These are phyloP conservation scores for Quercus berberidifolia DNA, from an alignment of 306 rosid species.

Conservation along the genomic window DNA sequence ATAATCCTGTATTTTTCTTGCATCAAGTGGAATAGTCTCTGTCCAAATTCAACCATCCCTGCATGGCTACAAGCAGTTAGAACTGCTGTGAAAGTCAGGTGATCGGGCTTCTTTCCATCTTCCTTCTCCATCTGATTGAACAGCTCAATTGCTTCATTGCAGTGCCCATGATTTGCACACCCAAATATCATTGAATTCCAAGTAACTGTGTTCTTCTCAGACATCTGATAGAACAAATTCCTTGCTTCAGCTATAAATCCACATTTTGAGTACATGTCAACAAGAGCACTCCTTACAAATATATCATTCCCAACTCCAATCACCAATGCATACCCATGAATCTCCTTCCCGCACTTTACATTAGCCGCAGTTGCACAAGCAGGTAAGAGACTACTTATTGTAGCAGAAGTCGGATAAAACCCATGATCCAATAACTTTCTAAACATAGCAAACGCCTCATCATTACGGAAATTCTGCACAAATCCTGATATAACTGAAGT, in stretches of 20 bases:
- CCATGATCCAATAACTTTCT: constrained; percentile 54
- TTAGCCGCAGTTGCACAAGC: constrained; percentile 68
- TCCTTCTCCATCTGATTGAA: constrained; percentile 62
- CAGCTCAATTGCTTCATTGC: constrained; percentile 65
- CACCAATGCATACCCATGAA: constrained; percentile 58
- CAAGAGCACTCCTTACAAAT: constrained; percentile 77
- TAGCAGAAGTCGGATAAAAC: constrained; percentile 68
- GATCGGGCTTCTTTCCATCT: constrained; percentile 50
- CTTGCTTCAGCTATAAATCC: constrained; percentile 70
- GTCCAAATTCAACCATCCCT: constrained; percentile 62
- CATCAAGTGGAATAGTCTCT: constrained; percentile 60
- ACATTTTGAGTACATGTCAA: constrained; percentile 91
- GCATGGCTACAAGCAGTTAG: constrained; percentile 79
- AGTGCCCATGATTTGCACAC: constrained; percentile 74
- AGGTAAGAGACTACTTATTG: constrained; percentile 72
- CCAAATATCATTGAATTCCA: constrained; percentile 93
- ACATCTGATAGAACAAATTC: constrained; percentile 53
- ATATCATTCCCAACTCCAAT: constrained; percentile 64
- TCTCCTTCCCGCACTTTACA: constrained; percentile 59
- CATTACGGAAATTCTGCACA: constrained; percentile 64
- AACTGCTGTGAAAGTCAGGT: constrained; percentile 67
- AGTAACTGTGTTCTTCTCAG: constrained; percentile 58
- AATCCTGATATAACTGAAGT: constrained; percentile 80
- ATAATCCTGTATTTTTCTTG: constrained; percentile 52
- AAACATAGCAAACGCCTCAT: constrained; percentile 61